Evolutionary conservation across 73 alveolate species (phyloP).

Genomic region (Loxodes magnus): DNA sequence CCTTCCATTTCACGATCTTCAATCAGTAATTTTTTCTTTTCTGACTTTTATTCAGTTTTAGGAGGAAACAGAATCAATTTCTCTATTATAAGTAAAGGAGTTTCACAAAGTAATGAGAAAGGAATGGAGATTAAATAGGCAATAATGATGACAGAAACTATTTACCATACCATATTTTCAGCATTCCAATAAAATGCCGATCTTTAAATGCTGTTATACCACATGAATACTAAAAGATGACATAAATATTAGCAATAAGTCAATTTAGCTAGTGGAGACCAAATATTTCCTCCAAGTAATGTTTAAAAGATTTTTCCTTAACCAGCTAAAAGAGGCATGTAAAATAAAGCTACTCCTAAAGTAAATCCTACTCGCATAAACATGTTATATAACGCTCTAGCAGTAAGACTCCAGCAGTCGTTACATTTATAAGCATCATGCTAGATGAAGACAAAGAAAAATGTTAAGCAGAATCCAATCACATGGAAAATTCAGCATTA

Average conservation of each 20-base stretch:
- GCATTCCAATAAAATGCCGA: not conserved
- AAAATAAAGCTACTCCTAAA: not conserved
- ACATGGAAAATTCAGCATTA: too few relatives aligned
- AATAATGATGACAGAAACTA: not conserved
- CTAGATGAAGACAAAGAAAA: not conserved
- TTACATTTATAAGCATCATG: not conserved
- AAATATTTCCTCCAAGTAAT: not conserved
- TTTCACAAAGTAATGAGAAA: not conserved
- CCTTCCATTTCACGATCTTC: too few relatives aligned
- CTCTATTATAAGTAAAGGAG: not conserved
- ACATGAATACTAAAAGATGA: not conserved
- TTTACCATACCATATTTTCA: not conserved
- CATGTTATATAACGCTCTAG: not conserved
- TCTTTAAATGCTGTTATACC: not conserved
- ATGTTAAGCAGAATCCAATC: not conserved
- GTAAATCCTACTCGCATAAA: not conserved
- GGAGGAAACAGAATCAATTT: too few relatives aligned
- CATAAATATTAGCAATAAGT: not conserved
- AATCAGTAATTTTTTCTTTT: too few relatives aligned
- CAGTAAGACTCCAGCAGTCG: not conserved
- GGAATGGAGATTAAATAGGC: not conserved
- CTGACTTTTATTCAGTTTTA: too few relatives aligned
- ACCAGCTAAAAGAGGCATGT: not conserved
- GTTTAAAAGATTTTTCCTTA: not conserved
- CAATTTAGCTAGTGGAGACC: not conserved